A percentile compares a stretch with the other conserved stretches of the same genome.
Evolutionary conservation across 2,329 filamentous ascomycete genomes (phyloP).

Genomic region (Botrytis medusae): DNA sequence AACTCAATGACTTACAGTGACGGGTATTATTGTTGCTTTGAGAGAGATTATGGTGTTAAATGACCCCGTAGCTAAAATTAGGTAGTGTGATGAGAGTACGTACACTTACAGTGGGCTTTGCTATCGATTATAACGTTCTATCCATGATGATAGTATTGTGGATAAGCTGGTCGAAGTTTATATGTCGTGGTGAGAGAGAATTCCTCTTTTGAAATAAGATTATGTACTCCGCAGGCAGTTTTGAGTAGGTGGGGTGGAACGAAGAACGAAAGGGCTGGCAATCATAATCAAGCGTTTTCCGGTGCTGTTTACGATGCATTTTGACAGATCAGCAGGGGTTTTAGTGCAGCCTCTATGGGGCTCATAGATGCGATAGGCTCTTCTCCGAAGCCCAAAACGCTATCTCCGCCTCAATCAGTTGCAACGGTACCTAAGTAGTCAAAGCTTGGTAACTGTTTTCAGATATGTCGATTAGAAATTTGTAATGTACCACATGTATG

Average conservation of each 20-base stretch:
- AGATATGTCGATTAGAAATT: not conserved
- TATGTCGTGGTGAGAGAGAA: not conserved
- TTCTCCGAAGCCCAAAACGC: constrained; percentile 17
- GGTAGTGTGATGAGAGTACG: not conserved
- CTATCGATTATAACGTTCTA: not conserved
- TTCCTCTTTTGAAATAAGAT: not conserved
- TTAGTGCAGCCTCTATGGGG: not conserved
- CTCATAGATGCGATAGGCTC: not conserved
- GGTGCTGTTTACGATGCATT: not conserved
- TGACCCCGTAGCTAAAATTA: not conserved
- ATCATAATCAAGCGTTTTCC: not conserved
- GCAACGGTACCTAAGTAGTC: not conserved
- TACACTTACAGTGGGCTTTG: not conserved
- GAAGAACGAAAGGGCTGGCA: not conserved
- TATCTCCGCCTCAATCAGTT: constrained; percentile 6
- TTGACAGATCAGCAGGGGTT: constrained; percentile 1
- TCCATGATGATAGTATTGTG: not conserved
- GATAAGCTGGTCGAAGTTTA: not conserved
- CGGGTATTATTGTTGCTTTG: not conserved
- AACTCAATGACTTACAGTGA: not conserved
- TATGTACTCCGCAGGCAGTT: not conserved
- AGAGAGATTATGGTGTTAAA: not conserved
- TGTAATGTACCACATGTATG: not conserved
- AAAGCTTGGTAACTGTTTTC: constrained; percentile 5
- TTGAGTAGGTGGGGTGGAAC: not conserved